These are phyloP conservation scores for Jatropha multifida DNA, from an alignment of 441 rosid species.

Conservation along the genomic window DNA sequence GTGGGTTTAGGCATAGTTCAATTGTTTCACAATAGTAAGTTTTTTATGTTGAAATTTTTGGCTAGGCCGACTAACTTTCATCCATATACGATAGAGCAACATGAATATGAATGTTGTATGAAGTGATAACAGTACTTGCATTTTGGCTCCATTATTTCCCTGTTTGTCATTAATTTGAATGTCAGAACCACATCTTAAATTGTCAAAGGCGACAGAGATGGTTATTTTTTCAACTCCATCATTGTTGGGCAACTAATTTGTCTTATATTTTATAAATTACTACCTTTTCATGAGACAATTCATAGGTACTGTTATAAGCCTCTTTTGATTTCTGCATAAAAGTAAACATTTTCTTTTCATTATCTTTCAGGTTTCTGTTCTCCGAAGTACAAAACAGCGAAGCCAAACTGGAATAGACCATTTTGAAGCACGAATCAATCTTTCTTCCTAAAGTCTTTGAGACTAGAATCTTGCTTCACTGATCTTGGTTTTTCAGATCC, in stretches of 20 bases:
- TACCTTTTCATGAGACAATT: not conserved
- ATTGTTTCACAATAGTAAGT: not conserved
- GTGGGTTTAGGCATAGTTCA: not conserved
- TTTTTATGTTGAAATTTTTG: not conserved
- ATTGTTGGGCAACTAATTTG: not conserved
- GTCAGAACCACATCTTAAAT: not conserved
- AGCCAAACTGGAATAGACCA: conserved; percentile 43
- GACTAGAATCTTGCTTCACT: not conserved
- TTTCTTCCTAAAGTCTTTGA: conserved; percentile 29
- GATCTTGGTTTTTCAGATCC: not conserved
- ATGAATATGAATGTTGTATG: not conserved
- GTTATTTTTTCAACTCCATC: not conserved
- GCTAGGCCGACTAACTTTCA: not conserved
- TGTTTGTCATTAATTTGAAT: not conserved
- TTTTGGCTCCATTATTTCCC: not conserved
- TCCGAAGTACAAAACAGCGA: conserved; percentile 48
- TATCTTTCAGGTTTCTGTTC: conserved; percentile 60
- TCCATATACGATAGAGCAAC: not conserved
- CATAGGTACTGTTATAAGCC: not conserved
- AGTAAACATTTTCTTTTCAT: no score
- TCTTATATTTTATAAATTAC: not conserved
- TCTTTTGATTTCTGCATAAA: not conserved
- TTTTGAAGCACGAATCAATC: conserved; percentile 85
- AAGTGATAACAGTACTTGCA: not conserved
- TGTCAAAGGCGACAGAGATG: not conserved